phyloP scores from a whole-genome alignment of 106 monocot genomes.

The Posidonia australis region DNA sequence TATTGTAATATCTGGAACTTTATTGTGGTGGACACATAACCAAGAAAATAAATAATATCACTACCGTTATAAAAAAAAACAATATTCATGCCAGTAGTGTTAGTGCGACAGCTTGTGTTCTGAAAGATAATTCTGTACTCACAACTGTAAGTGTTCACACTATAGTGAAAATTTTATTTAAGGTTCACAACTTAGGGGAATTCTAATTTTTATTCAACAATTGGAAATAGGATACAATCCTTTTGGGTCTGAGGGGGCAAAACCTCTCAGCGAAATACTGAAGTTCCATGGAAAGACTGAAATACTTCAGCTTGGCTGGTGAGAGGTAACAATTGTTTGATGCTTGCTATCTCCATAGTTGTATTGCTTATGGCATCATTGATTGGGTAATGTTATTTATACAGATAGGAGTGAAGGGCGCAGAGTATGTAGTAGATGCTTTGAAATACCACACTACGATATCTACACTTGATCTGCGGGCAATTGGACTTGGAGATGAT shows the following conservation, averaged over 20 bases:
- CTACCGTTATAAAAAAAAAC: too few relatives aligned
- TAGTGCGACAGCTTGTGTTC: constrained; percentile 51
- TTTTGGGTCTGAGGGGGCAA: constrained; percentile 81
- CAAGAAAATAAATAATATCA: too few relatives aligned
- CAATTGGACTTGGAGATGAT: too few relatives aligned
- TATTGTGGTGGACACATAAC: too few relatives aligned
- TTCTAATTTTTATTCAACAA: too few relatives aligned
- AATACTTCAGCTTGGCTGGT: constrained; percentile 95
- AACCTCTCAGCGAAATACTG: constrained; percentile 64
- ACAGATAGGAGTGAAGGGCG: constrained; percentile 85
- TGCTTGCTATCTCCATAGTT: neutral
- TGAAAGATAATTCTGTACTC: too few relatives aligned
- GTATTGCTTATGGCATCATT: too few relatives aligned
- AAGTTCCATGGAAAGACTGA: too few relatives aligned
- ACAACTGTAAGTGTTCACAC: too few relatives aligned
- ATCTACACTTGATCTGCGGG: constrained; percentile 77
- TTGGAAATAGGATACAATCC: constrained; percentile 96
- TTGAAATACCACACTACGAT: constrained; percentile 93
- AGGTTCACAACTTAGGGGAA: constrained; percentile 1
- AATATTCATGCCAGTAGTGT: constrained; percentile 82
- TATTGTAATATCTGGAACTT: too few relatives aligned
- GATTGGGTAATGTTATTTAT: neutral
- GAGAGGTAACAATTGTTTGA: constrained; percentile 45
- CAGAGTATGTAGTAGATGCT: constrained; percentile 82
- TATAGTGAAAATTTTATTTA: neutral